Percentiles rank a stretch among this genome's conserved stretches.
These are phyloP conservation scores for Yamadazyma scolyti DNA, from an alignment of 805 yeast genomes.

Conservation along the genomic window DNA sequence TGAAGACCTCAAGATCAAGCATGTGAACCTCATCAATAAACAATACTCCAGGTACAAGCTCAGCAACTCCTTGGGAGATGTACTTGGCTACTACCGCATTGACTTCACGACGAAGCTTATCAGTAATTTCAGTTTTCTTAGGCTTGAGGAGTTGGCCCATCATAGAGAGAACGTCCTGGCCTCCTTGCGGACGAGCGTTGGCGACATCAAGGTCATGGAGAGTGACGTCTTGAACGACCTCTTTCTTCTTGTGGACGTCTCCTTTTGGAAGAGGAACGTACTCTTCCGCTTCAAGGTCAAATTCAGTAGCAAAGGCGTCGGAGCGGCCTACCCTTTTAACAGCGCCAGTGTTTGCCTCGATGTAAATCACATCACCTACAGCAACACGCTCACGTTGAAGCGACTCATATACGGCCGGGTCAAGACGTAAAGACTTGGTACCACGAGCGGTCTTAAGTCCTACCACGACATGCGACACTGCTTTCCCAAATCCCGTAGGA, in stretches of 20 bases:
- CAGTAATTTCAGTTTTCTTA: constrained; percentile 94
- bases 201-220: constrained; percentile 96
- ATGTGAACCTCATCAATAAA: constrained; percentile 98
- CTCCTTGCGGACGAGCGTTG: constrained; percentile 94
- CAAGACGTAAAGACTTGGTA: constrained; percentile 82
- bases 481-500: constrained; percentile 96
- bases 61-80: constrained; percentile 98
- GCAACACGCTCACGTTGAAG: constrained; percentile 92
- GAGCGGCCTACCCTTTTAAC: constrained; percentile 96
- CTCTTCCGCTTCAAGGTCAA: constrained; percentile 97
- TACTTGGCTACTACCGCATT: constrained; percentile 94
- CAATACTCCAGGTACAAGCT: constrained; percentile 93
- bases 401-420: constrained; percentile 89
- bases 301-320: constrained; percentile 98
- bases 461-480: constrained; percentile 89
- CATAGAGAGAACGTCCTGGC: constrained; percentile 93
- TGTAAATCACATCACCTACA: constrained; percentile 94
- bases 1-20: constrained; percentile 95
- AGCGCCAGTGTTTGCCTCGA: constrained; percentile 96
- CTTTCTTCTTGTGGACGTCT: constrained; percentile 96
- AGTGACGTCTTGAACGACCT: constrained; percentile 95
- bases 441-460: constrained; percentile 93
- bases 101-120: constrained; percentile 88
- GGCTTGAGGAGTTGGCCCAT: constrained; percentile 97
- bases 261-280: constrained; percentile 98